A percentile compares a stretch with the other conserved stretches of the same genome.
These are phyloP conservation scores for Juncus effusus DNA, from an alignment of 176 grass and related monocot genomes.

Conservation along the genomic window DNA sequence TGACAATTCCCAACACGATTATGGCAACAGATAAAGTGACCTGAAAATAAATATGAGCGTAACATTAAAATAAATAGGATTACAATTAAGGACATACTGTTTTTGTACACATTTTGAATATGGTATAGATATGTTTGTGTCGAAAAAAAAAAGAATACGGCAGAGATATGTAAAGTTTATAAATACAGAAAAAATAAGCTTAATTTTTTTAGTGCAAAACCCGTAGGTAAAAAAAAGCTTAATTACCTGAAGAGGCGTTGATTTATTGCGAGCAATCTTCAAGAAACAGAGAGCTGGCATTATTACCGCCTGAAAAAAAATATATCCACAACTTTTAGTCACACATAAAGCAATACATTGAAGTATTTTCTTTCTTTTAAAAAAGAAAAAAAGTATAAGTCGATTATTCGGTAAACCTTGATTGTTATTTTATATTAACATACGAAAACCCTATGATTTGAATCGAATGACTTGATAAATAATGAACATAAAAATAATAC, in stretches of 20 bases:
- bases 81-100: neutral
- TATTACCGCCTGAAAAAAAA: slow-evolving; percentile 56
- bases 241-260: slow-evolving; percentile 60
- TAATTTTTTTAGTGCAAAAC: neutral
- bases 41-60: slow-evolving; percentile 40
- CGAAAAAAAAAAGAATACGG: too few species aligned
- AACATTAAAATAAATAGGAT: neutral
- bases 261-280: slow-evolving; percentile 68
- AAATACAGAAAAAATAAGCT: neutral
- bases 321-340: too few species aligned
- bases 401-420: too few species aligned
- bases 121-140: too few species aligned
- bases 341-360: too few species aligned
- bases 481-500: too few species aligned
- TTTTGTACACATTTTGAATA: too few species aligned
- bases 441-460: too few species aligned
- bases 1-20: slow-evolving; percentile 41
- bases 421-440: neutral
- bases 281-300: slow-evolving; percentile 86
- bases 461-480: too few species aligned
- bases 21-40: slow-evolving; percentile 43
- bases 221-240: neutral
- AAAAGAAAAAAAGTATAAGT: too few species aligned
- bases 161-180: too few species aligned
- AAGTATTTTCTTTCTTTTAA: too few species aligned